Evolutionary conservation across 352 stramenopile species (phyloP), one percentile per base, ranked within the genome.

Genomic region (Paralagenidium karlingii): DNA sequence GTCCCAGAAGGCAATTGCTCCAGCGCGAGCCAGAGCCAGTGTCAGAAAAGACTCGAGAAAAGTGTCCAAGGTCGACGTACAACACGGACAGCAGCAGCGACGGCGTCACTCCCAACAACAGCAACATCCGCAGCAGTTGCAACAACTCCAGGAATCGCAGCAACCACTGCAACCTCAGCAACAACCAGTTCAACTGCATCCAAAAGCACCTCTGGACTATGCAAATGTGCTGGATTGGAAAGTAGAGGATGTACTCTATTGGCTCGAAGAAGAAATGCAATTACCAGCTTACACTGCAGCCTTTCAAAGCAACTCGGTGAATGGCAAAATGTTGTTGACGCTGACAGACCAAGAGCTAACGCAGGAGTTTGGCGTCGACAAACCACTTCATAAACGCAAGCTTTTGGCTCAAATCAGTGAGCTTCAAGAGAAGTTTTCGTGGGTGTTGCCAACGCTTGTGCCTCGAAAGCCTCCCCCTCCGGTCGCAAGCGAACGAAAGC

Each of bases 211-310:
- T n/a, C n/a, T n/a, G n/a, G n/a, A n/a, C n/a, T 39, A 24, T 26
- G 31, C 56, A 5, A 51, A 57, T 8, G 44, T 73, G 0, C 10
- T 63, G 1, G 51, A 67, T 31, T 77, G 63, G 63, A 77, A 73
- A 50, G 60, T 77, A 5, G 54, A 59, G 24, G 63, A 77, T 27
- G 63, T 77, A 2, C 21, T 59, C 21, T 42, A 58, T 31, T 77
- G 63, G 63, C 59, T 77, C 19, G 43, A 52, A 3, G 29, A 55
- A 7, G 58, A 70, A 18, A 66, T 77, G 49, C 58, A 77, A 37
- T 48, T 77, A n/a, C 30, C 34, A 0, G 60, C 69, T 25, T 77
- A 77, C 43, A 45, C 47, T 1, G 30, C 47, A 0, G 53, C 49
- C 4, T 54, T 77, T 20, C 30, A 57, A 7, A 32, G 51, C 18